Conservation (phyloP, 2,329 filamentous ascomycete species). For the Monosporascus sp. region DNA sequence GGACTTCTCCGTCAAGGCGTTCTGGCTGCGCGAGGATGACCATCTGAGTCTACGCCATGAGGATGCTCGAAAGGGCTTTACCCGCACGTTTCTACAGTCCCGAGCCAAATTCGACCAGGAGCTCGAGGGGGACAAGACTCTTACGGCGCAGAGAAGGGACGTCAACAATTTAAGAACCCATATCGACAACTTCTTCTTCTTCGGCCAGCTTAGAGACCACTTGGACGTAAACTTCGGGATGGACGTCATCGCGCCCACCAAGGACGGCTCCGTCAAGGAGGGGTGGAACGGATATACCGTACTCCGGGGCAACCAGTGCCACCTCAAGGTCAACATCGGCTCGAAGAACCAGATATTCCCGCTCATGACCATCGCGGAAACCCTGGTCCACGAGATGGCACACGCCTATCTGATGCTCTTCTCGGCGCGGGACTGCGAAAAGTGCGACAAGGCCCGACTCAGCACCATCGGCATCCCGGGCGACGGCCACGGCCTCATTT, state of each 20-base stretch:
- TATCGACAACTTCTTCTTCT: constrained; percentile 18
- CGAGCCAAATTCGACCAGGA: background rate
- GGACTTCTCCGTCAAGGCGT: constrained; percentile 10
- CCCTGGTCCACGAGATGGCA: constrained; percentile 16
- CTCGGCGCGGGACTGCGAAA: constrained; percentile 7
- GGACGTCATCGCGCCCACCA: background rate
- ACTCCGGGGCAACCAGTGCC: background rate
- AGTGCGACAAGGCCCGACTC: constrained; percentile 4
- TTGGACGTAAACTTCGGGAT: constrained; percentile 4
- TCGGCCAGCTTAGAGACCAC: constrained; percentile 2
- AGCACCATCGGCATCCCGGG: constrained; percentile 9
- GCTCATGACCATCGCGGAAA: constrained; percentile 5
- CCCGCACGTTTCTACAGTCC: background rate
- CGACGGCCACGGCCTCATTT: constrained; percentile 15
- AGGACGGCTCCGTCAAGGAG: background rate
- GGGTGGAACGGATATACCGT: background rate
- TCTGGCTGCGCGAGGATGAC: constrained; percentile 4
- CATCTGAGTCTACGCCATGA: constrained; percentile 7
- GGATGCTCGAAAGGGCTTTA: background rate
- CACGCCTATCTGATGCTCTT: constrained; percentile 12
- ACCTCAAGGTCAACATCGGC: constrained; percentile 4
- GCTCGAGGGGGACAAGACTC: background rate
- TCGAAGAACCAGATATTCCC: constrained; percentile 1
- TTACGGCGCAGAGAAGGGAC: background rate
- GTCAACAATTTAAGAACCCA: constrained; percentile 1